Evolutionary conservation across 495 filamentous ascomycete species (phyloP), one percentile per base, ranked within the genome.

Genomic region (Hypoxylon lienhwacheense): DNA sequence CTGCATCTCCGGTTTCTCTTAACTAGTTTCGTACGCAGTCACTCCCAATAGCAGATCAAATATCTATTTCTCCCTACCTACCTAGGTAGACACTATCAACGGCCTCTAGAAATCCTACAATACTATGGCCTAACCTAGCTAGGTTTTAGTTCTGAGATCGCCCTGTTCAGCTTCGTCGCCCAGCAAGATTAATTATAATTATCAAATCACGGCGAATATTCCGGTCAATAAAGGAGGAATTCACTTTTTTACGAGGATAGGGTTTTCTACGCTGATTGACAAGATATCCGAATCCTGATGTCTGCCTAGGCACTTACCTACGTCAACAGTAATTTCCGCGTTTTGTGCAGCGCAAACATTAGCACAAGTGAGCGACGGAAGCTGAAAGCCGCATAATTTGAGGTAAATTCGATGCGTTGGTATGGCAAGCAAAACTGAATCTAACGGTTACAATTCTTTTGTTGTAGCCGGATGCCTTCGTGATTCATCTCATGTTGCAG

Each of bases 381-480:
- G 64, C 64, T 67, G 61, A 67, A 67, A 62, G 44, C 16, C 59
- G 64, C 64, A 67, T 64, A 37, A 51, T 46, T 21, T 19, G 53
- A 40, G 49, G 47, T 49, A 52, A 50, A 53, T 32, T 19, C 34
- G 29, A 59, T 60, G 56, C 48, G 41, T 40, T 55, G 40, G 35
- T 46, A 53, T 31, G 22, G 20, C 4, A 53, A 24, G 40, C 20
- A 41, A 42, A 26, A 32, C 21, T 60, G 47, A 45, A 26, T 37
- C 29, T 24, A 16, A 32, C 40, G 29, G 47, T 26, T 32, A 26
- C 40, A 45, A 16, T n/a, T n/a, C n/a, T 44, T 29, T 11, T 31
- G 25, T 48, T 16, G 21, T 15, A 51, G 39, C 57, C 51, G 47
- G 46, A 36, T 53, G 26, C 47, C 53, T 48, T 21, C 37, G 21